phyloP scores from a whole-genome alignment of 140 eudicot species.

The Erigeron philadelphicus region DNA sequence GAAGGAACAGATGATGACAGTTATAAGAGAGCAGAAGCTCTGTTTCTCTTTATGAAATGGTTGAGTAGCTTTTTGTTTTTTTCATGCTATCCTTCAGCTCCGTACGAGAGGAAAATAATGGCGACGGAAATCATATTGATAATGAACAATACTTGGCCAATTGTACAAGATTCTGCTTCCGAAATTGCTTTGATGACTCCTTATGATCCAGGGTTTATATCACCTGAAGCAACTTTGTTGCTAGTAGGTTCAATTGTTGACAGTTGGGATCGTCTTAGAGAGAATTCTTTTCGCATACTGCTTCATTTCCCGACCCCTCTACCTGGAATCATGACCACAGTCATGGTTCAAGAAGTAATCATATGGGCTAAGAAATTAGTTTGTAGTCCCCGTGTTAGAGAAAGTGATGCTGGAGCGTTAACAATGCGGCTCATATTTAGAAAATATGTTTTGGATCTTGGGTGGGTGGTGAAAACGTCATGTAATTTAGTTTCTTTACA shows the following conservation, averaged over 20 bases:
- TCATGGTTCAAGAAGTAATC: constrained; percentile 51
- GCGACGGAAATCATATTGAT: constrained; percentile 86
- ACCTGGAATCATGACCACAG: constrained; percentile 67
- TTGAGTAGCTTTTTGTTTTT: constrained; percentile 72
- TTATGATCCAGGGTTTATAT: constrained; percentile 56
- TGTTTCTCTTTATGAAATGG: constrained; percentile 78
- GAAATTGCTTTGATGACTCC: constrained; percentile 48
- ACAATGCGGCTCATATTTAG: constrained; percentile 74
- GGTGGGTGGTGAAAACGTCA: constrained; percentile 63
- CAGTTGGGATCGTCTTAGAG: constrained; percentile 97
- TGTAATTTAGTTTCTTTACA: constrained; percentile 31
- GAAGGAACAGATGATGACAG: constrained; percentile 28
- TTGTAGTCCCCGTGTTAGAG: constrained; percentile 98
- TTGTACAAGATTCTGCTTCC: constrained; percentile 39
- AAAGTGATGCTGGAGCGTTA: constrained; percentile 97
- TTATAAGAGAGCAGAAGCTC: constrained; percentile 54
- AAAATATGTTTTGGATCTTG: constrained; percentile 80
- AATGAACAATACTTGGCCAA: constrained; percentile 73
- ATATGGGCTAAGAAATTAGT: constrained; percentile 91
- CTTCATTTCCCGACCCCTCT: constrained; percentile 83
- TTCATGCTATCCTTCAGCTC: constrained; percentile 99
- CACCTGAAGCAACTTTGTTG: constrained; percentile 70
- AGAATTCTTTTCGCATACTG: constrained; percentile 68
- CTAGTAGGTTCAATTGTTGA: constrained; percentile 88
- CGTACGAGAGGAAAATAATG: constrained; percentile 92